Percentiles rank a stretch among this genome's conserved stretches.
Conservation (phyloP, 768 basidiomycete species). For the Amanita polypyramis region DNA sequence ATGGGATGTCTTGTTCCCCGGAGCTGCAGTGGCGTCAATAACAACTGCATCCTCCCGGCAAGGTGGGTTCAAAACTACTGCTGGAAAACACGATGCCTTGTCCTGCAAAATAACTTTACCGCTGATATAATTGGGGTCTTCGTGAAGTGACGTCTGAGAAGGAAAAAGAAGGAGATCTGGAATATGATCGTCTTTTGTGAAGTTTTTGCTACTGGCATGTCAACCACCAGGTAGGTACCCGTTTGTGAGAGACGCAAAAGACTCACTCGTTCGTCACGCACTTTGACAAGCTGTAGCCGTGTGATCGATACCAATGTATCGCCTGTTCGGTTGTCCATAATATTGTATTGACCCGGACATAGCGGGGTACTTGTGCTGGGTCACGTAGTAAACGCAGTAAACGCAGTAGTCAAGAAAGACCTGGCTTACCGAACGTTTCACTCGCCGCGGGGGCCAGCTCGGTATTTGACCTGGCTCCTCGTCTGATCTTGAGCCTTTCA, state of each 20-base stretch:
- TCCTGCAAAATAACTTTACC: slow-evolving; percentile 92
- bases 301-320: slow-evolving; percentile 38
- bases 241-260: slow-evolving; percentile 2
- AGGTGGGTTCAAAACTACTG: slow-evolving; percentile 74
- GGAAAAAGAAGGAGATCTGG: slow-evolving; percentile 73
- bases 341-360: slow-evolving; percentile 73
- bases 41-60: slow-evolving; percentile 41
- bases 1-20: slow-evolving; percentile 97
- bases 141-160: slow-evolving; percentile 54
- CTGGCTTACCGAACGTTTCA: slow-evolving; percentile 46
- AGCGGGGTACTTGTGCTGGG: slow-evolving; percentile 67
- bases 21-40: slow-evolving; percentile 93
- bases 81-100: slow-evolving; percentile 96
- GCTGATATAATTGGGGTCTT: slow-evolving; percentile 57
- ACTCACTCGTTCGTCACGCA: slow-evolving; percentile 45
- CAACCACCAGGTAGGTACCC: background rate
- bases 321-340: slow-evolving; percentile 61
- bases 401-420: slow-evolving; percentile 3
- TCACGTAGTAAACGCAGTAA: slow-evolving; percentile 7
- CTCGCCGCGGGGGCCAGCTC: slow-evolving; percentile 58
- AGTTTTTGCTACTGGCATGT: slow-evolving; percentile 37
- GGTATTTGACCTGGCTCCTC: slow-evolving; percentile 50
- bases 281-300: slow-evolving; percentile 44
- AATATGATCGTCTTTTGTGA: slow-evolving; percentile 71
- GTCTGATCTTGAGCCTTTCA: slow-evolving; percentile 71